Percentiles rank a stretch among this genome's conserved stretches.
phyloP scores from a whole-genome alignment of 2,329 filamentous ascomycete genomes.

The Chrysoporthe deuterocubensis region DNA sequence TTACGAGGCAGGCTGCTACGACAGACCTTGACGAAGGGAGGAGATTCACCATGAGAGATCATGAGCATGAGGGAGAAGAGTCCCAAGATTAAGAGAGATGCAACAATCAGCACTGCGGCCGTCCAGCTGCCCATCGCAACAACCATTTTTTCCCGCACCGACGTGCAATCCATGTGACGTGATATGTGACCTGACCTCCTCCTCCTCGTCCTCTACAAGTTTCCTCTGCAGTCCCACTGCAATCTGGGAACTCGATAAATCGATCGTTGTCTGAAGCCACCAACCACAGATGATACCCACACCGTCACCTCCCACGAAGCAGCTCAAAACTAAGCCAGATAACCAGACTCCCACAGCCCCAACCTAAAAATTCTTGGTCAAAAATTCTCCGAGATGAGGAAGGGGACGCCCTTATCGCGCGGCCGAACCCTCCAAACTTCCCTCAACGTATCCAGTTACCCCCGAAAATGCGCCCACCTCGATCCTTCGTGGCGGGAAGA shows the following conservation, averaged over 20 bases:
- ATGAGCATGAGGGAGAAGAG: conserved; percentile 1
- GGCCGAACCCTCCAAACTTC: background rate
- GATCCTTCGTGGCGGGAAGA: background rate
- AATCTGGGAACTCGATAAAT: background rate
- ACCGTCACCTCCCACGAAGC: background rate
- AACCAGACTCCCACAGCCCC: background rate
- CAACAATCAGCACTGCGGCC: conserved; percentile 5
- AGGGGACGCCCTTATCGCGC: background rate
- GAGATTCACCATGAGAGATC: conserved; percentile 1
- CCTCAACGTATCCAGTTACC: background rate
- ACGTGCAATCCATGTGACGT: conserved; percentile 3
- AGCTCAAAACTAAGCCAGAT: background rate
- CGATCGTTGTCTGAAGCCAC: background rate
- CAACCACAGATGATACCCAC: background rate
- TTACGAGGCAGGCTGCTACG: conserved; percentile 12
- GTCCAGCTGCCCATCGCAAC: background rate
- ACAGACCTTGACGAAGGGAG: conserved; percentile 1
- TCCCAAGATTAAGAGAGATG: background rate
- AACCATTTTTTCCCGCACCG: background rate
- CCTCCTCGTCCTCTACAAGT: background rate
- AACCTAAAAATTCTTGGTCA: background rate
- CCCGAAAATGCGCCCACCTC: background rate
- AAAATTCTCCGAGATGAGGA: background rate
- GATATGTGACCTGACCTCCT: background rate
- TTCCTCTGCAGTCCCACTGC: background rate